Evolutionary conservation across 2,329 filamentous ascomycete genomes (phyloP).

Genomic region (Paraphoma chrysanthemicola): DNA sequence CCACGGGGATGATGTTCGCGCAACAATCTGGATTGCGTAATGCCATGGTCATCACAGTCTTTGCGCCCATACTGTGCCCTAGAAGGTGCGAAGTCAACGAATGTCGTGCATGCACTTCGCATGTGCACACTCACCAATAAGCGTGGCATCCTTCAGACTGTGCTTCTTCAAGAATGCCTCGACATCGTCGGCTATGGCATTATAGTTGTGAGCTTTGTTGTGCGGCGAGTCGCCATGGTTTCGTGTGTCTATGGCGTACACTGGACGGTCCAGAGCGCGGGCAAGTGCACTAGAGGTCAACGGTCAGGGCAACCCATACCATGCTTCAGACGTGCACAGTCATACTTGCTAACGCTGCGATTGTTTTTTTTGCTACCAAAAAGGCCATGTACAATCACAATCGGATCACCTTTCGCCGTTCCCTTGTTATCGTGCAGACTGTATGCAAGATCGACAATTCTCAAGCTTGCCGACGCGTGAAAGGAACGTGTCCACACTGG

Average conservation of each 20-base stretch:
- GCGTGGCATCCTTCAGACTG: slow-evolving; percentile 70
- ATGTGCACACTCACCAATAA: slow-evolving; percentile 67
- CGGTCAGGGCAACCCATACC: not conserved
- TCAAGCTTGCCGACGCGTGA: slow-evolving; percentile 30
- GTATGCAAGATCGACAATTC: slow-evolving; percentile 42
- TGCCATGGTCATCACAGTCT: slow-evolving; percentile 87
- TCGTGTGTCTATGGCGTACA: slow-evolving; percentile 87
- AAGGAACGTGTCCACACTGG: slow-evolving; percentile 36
- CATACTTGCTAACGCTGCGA: slow-evolving; percentile 87
- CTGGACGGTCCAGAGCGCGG: slow-evolving; percentile 77
- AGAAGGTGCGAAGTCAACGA: no score
- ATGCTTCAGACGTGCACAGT: not conserved
- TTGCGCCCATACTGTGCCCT: slow-evolving; percentile 91
- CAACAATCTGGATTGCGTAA: slow-evolving; percentile 73
- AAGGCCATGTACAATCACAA: slow-evolving; percentile 89
- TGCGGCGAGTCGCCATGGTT: slow-evolving; percentile 95
- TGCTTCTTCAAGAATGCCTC: slow-evolving; percentile 78
- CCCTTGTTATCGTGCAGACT: slow-evolving; percentile 45
- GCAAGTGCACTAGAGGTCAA: slow-evolving; percentile 70
- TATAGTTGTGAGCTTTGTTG: slow-evolving; percentile 76
- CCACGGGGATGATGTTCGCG: slow-evolving; percentile 78
- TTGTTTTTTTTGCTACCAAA: slow-evolving; percentile 98
- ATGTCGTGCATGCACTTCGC: no score
- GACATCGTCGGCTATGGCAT: slow-evolving; percentile 82
- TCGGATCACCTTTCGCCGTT: slow-evolving; percentile 62